Evolutionary conservation across 2,329 filamentous ascomycete genomes (phyloP), one percentile per base, ranked within the genome.

Genomic region (Orbilia quercus): DNA sequence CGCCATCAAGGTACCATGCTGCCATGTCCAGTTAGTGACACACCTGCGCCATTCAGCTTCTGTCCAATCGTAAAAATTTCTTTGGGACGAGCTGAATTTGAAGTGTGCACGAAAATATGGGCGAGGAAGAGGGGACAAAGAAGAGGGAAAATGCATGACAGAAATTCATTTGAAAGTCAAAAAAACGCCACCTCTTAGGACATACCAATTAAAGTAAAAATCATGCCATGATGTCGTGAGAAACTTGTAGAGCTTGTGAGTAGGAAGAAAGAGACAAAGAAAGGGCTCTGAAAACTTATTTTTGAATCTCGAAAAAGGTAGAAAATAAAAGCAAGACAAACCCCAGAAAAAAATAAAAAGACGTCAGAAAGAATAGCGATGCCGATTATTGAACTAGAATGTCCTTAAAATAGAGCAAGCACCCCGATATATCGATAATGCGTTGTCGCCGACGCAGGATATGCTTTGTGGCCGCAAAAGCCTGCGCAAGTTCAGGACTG

Each of bases 151-250:
- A 59, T 50, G 50, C 34, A 55, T 47, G 44, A 65, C 45, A 53
- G 18, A 55, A 71, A 59, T 58, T 31, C 28, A 22, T 34, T 38
- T 16, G 57, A 63, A 54, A 51, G 47, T 31, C 25, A 48, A 57
- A 50, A n/a, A 63, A 65, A 72, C 58, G 67, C 67, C 67, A 72
- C 60, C 58, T 64, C 67, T 51, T 25, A 54, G 47, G 57, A 70
- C 65, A 70, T 70, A 40, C 65, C 65, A 23, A 72, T 64, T 54
- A 59, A 59, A 42, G 50, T 23, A 72, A 51, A 54, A 47, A 65
- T 72, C 67, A 64, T 72, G 67, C 67, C 67, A 72, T 31, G 31
- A 51, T 72, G 45, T 58, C 51, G 67, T 72, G 58, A 72, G 28
- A 64, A 60, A 65, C n/a, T 23, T 53, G 23, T 45, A 44, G 28